phyloP scores from a whole-genome alignment of 495 filamentous ascomycete species.

The Neurospora cerealis region DNA sequence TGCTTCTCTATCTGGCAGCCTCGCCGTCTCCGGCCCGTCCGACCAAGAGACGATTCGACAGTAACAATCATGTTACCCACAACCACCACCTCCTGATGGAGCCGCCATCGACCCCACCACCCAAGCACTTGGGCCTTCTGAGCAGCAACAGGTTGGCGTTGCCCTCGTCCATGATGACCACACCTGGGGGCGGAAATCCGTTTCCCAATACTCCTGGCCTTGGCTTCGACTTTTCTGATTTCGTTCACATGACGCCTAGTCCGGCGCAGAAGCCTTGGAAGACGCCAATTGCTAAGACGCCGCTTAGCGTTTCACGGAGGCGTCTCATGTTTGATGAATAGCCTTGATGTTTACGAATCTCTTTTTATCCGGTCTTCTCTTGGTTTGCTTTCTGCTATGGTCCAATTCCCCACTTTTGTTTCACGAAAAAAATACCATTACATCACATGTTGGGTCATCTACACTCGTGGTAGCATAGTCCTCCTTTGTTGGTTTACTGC shows the following conservation, averaged over 20 bases:
- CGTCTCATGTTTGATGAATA: slow-evolving; percentile 38
- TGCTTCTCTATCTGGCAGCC: slow-evolving; percentile 84
- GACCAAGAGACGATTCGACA: slow-evolving; percentile 9
- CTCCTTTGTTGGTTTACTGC: background rate
- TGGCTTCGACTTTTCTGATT: slow-evolving; percentile 91
- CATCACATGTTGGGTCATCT: background rate
- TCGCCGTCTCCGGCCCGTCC: slow-evolving; percentile 74
- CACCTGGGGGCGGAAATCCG: slow-evolving; percentile 56
- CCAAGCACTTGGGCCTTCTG: slow-evolving; percentile 31
- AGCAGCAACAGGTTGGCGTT: slow-evolving; percentile 48
- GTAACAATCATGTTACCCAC: background rate
- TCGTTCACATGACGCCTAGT: slow-evolving; percentile 92
- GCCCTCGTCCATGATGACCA: slow-evolving; percentile 85
- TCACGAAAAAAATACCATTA: slow-evolving; percentile 1
- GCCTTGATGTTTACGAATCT: slow-evolving; percentile 1
- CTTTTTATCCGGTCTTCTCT: background rate
- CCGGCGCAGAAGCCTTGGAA: slow-evolving; percentile 82
- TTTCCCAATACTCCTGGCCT: slow-evolving; percentile 52
- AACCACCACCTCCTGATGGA: slow-evolving; percentile 34
- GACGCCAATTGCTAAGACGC: slow-evolving; percentile 48
- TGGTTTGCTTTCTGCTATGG: background rate
- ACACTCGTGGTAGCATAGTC: background rate
- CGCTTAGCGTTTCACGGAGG: slow-evolving; percentile 29
- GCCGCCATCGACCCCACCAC: slow-evolving; percentile 81
- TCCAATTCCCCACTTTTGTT: background rate